Evolutionary conservation across 495 filamentous ascomycete genomes (phyloP).

Genomic region (Talaromyces stipitatus): DNA sequence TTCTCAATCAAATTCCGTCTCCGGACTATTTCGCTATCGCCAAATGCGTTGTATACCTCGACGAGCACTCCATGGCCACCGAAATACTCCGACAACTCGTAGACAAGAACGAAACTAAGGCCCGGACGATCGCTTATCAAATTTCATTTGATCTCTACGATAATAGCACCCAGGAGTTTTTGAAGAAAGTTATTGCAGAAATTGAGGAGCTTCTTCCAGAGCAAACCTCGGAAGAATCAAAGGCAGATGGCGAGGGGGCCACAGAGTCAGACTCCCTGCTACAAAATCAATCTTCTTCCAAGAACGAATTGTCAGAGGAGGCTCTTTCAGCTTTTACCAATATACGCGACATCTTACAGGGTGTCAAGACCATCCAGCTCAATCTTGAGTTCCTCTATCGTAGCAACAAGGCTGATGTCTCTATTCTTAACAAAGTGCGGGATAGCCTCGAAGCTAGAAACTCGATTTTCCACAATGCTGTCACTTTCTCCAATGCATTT

Average conservation of each 20-base stretch:
- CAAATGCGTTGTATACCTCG: constrained; percentile 94
- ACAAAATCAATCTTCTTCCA: constrained; percentile 32
- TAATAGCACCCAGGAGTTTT: constrained; percentile 94
- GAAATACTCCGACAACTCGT: constrained; percentile 77
- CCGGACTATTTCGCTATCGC: constrained; percentile 98
- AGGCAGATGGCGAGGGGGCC: constrained; percentile 42
- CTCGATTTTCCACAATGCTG: constrained; percentile 96
- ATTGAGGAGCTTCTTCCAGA: constrained; percentile 55
- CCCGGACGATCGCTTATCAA: constrained; percentile 85
- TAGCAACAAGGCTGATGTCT: constrained; percentile 80
- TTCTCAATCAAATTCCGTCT: constrained; percentile 77
- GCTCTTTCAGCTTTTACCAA: constrained; percentile 60
- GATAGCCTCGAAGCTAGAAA: constrained; percentile 93
- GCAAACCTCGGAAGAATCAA: constrained; percentile 24
- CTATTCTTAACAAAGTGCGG: constrained; percentile 89
- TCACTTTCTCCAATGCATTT: constrained; percentile 96
- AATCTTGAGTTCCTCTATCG: constrained; percentile 95
- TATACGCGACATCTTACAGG: constrained; percentile 79
- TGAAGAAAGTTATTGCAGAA: constrained; percentile 79
- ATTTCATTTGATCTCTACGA: constrained; percentile 97
- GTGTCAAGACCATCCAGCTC: constrained; percentile 84
- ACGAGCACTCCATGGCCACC: constrained; percentile 88
- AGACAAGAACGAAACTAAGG: constrained; percentile 64
- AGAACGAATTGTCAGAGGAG: constrained; percentile 28
- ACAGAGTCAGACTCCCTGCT: constrained; percentile 48